Evolutionary conservation across 2,329 filamentous ascomycete genomes (phyloP).

Genomic region (Colletotrichum noveboracense): DNA sequence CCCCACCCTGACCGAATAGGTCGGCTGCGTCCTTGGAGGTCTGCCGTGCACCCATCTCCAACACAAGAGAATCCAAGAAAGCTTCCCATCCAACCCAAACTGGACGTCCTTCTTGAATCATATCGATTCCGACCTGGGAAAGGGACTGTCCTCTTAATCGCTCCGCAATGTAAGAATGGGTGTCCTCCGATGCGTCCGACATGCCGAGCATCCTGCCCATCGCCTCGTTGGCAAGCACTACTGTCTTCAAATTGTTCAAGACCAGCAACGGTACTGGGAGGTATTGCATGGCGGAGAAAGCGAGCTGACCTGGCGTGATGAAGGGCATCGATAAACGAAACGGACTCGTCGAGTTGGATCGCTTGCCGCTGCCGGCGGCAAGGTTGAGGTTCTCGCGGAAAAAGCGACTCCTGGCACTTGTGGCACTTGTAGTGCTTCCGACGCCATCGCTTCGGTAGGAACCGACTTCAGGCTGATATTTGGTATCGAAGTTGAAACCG

Average conservation of each 20-base stretch:
- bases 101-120: conserved; percentile 70
- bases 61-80: conserved; percentile 60
- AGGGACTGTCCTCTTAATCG: conserved; percentile 69
- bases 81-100: conserved; percentile 65
- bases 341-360: conserved; percentile 41
- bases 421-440: conserved; percentile 20
- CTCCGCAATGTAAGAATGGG: conserved; percentile 56
- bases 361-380: conserved; percentile 23
- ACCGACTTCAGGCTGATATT: not conserved
- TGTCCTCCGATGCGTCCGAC: conserved; percentile 41
- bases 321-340: conserved; percentile 48
- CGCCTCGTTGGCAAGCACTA: conserved; percentile 77
- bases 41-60: conserved; percentile 42
- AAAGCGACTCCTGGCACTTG: conserved; percentile 35
- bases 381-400: conserved; percentile 34
- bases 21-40: conserved; percentile 12
- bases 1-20: conserved; percentile 27
- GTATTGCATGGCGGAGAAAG: conserved; percentile 74
- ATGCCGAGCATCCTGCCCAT: conserved; percentile 74
- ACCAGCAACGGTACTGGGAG: conserved; percentile 76
- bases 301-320: conserved; percentile 58
- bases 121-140: conserved; percentile 74
- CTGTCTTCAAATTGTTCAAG: conserved; percentile 70
- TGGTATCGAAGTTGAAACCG: conserved; percentile 7
- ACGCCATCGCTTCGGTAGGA: not conserved